phyloP scores from a whole-genome alignment of 1,139 yeast genomes.

The Zygoascus sp. region DNA sequence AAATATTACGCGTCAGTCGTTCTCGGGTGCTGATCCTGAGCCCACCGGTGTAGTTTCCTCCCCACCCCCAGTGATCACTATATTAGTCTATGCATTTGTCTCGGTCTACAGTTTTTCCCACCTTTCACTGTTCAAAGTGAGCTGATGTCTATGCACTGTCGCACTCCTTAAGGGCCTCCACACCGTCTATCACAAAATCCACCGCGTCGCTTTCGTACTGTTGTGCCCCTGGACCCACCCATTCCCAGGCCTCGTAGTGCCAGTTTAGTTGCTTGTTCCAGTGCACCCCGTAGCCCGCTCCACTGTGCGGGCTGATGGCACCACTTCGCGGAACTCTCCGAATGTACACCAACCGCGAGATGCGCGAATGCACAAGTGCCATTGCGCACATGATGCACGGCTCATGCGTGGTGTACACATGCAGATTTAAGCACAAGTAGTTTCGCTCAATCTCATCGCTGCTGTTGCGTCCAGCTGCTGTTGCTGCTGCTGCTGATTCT shows the following conservation, averaged over 20 bases:
- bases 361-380: constrained; percentile 92
- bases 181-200: constrained; percentile 6
- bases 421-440: constrained; percentile 71
- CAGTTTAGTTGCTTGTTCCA: constrained; percentile 70
- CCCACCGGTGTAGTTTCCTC: too few species aligned
- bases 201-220: background rate
- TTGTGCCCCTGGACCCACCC: constrained; percentile 38
- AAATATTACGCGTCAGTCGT: too few species aligned
- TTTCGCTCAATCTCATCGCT: constrained; percentile 23
- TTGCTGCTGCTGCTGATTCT: constrained; percentile 6
- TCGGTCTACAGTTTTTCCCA: too few species aligned
- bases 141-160: background rate
- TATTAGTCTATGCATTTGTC: too few species aligned
- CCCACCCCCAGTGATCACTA: too few species aligned
- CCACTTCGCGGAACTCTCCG: constrained; percentile 48
- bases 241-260: constrained; percentile 72
- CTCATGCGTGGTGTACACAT: constrained; percentile 87
- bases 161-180: constrained; percentile 1
- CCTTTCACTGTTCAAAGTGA: too few species aligned
- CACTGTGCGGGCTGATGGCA: constrained; percentile 53
- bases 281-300: constrained; percentile 70
- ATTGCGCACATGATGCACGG: constrained; percentile 97
- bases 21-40: too few species aligned
- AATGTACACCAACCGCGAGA: constrained; percentile 63
- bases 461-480: constrained; percentile 8